Evolutionary conservation across 2,329 filamentous ascomycete genomes (phyloP).

Genomic region (Talaromyces piceae): DNA sequence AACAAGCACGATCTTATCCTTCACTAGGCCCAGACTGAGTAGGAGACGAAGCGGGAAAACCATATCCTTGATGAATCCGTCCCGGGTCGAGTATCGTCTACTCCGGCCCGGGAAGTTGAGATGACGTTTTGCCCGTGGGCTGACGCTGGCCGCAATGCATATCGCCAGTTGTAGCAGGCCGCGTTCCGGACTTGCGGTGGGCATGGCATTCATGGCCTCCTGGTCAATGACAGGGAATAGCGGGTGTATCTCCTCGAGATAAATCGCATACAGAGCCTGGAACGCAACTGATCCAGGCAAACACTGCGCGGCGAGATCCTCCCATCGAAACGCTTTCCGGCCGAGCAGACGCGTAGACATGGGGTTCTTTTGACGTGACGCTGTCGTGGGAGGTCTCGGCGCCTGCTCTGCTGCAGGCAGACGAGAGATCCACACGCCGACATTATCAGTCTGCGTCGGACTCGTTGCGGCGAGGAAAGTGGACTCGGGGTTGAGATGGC

Average conservation of each 20-base stretch:
- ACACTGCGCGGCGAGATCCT: conserved; percentile 2
- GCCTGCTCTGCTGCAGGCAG: conserved; percentile 13
- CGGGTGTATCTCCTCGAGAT: conserved; percentile 48
- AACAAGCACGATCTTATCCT: conserved; percentile 49
- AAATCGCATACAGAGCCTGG: conserved; percentile 39
- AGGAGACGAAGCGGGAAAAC: conserved; percentile 44
- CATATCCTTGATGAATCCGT: conserved; percentile 24
- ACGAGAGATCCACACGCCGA: conserved; percentile 49
- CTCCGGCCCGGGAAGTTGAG: conserved; percentile 22
- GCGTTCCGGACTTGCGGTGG: conserved; percentile 20
- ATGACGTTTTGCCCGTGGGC: conserved; percentile 39
- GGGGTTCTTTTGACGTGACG: neutral
- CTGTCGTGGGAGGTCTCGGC: neutral
- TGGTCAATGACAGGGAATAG: conserved; percentile 48
- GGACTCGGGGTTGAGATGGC: conserved; percentile 54
- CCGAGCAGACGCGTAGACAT: neutral
- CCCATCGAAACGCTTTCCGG: neutral
- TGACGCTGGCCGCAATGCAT: conserved; percentile 48
- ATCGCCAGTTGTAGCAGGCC: conserved; percentile 47
- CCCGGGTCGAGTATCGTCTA: conserved; percentile 3
- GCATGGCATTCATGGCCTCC: conserved; percentile 11
- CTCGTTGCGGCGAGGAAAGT: conserved; percentile 52
- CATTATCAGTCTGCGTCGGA: conserved; percentile 39
- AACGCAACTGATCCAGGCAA: conserved; percentile 44
- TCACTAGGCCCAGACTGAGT: conserved; percentile 48